Conservation (phyloP, 352 stramenopile genomes). For the Peronosclerospora sorghi region DNA sequence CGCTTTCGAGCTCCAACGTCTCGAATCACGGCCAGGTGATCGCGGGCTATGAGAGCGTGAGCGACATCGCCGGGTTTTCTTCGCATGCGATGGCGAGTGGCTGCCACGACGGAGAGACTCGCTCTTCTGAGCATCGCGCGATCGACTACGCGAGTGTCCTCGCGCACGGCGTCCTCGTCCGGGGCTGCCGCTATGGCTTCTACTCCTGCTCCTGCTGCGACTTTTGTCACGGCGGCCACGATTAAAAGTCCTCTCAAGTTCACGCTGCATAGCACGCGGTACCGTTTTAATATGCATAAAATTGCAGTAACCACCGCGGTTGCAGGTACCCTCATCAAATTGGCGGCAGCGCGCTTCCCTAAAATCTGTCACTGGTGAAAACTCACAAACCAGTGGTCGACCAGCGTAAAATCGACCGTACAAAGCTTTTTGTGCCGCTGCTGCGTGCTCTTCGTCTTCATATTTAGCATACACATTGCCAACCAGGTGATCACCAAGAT, state of each 20-base stretch:
- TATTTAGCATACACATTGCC: constrained; percentile 99
- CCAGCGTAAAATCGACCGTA: constrained; percentile 97
- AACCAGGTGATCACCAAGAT: constrained; percentile 99
- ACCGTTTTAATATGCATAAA: constrained; percentile 98
- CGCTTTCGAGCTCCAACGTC: constrained; percentile 1
- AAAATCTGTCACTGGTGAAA: constrained; percentile 98
- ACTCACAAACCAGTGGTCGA: constrained; percentile 92
- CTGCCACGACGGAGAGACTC: constrained; percentile 28
- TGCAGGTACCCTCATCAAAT: constrained; percentile 97
- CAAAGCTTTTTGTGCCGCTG: constrained; percentile 91
- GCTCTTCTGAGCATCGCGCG: constrained; percentile 32
- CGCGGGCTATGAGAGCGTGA: constrained; percentile 40
- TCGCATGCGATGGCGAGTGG: constrained; percentile 29
- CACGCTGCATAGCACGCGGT: constrained; percentile 65
- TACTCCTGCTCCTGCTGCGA: constrained; percentile 34
- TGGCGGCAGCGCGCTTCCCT: constrained; percentile 95
- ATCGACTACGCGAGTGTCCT: constrained; percentile 34
- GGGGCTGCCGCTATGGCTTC: constrained; percentile 34
- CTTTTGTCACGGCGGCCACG: constrained; percentile 34
- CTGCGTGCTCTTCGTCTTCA: constrained; percentile 95
- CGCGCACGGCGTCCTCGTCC: constrained; percentile 17
- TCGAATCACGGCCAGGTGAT: constrained; percentile 11
- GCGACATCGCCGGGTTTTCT: constrained; percentile 34
- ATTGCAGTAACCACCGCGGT: constrained; percentile 97
- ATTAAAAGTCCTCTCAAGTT: constrained; percentile 83